phyloP scores from a whole-genome alignment of 2,329 filamentous ascomycete species.

The Cercospora berteroae region DNA sequence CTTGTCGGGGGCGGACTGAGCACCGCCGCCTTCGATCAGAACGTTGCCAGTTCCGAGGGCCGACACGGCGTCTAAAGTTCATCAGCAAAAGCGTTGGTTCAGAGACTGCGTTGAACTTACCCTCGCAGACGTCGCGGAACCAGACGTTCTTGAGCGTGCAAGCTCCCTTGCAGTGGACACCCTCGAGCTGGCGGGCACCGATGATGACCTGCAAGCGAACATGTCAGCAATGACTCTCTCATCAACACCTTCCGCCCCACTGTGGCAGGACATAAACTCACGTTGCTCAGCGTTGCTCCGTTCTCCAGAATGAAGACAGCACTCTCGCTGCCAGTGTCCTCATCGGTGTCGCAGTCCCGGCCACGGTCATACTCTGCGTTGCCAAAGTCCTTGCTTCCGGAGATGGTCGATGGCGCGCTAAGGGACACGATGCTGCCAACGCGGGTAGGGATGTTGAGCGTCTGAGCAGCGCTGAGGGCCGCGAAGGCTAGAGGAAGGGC shows the following conservation, averaged over 20 bases:
- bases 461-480: slow-evolving; percentile 34
- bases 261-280: neutral
- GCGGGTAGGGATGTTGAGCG: slow-evolving; percentile 37
- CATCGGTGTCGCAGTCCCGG: slow-evolving; percentile 16
- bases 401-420: slow-evolving; percentile 29
- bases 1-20: slow-evolving; percentile 42
- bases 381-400: slow-evolving; percentile 18
- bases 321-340: slow-evolving; percentile 40
- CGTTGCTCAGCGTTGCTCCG: slow-evolving; percentile 52
- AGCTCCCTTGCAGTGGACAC: slow-evolving; percentile 52
- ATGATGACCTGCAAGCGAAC: slow-evolving; percentile 46
- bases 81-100: neutral
- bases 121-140: slow-evolving; percentile 47
- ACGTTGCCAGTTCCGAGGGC: slow-evolving; percentile 41
- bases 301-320: slow-evolving; percentile 54
- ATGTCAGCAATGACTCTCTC: neutral
- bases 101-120: slow-evolving; percentile 14
- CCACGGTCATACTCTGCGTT: slow-evolving; percentile 23
- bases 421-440: slow-evolving; percentile 34
- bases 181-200: slow-evolving; percentile 52
- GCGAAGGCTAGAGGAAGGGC: slow-evolving; percentile 23
- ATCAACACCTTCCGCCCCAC: neutral
- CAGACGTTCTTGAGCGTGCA: slow-evolving; percentile 50
- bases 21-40: slow-evolving; percentile 40
- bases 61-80: slow-evolving; percentile 36